phyloP scores from a whole-genome alignment of 1,284 basidiomycete genomes.

The Leccinum griseonigrum region DNA sequence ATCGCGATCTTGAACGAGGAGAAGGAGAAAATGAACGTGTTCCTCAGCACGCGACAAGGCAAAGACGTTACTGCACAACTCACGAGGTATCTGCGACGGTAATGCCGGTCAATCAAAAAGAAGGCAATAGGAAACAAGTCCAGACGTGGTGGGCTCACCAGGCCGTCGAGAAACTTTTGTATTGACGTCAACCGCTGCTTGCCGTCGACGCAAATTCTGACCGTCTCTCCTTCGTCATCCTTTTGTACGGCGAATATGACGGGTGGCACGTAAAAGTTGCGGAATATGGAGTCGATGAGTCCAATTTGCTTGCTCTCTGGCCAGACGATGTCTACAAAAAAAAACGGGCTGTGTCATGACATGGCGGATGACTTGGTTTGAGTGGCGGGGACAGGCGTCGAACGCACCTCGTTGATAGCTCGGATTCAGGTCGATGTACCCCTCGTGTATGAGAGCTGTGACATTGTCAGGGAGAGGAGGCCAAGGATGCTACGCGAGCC shows the following conservation, averaged over 20 bases:
- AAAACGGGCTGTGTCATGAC: background rate
- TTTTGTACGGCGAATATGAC: conserved; percentile 62
- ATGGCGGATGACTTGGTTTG: background rate
- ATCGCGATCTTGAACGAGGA: conserved; percentile 40
- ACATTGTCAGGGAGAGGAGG: conserved; percentile 4
- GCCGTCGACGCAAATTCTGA: conserved; percentile 70
- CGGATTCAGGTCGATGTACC: conserved; percentile 62
- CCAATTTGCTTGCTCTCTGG: conserved; percentile 62
- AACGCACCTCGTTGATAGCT: conserved; percentile 63
- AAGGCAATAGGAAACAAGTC: background rate
- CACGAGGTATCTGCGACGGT: conserved; percentile 47
- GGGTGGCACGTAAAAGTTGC: conserved; percentile 70
- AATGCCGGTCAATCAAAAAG: conserved; percentile 1
- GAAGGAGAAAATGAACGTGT: background rate
- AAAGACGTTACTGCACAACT: conserved; percentile 17
- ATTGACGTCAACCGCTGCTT: conserved; percentile 76
- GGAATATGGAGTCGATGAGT: conserved; percentile 75
- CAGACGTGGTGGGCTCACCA: conserved; percentile 39
- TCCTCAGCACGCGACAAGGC: conserved; percentile 1
- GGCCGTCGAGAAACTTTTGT: conserved; percentile 66
- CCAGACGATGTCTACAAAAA: conserved; percentile 67
- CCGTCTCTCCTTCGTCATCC: conserved; percentile 52
- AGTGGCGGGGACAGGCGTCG: background rate
- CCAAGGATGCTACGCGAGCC: background rate
- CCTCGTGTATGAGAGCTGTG: conserved; percentile 60